Evolutionary conservation across 192 early-diverging fungal species (phyloP).

Genomic region (Haplosporangium gracile): DNA sequence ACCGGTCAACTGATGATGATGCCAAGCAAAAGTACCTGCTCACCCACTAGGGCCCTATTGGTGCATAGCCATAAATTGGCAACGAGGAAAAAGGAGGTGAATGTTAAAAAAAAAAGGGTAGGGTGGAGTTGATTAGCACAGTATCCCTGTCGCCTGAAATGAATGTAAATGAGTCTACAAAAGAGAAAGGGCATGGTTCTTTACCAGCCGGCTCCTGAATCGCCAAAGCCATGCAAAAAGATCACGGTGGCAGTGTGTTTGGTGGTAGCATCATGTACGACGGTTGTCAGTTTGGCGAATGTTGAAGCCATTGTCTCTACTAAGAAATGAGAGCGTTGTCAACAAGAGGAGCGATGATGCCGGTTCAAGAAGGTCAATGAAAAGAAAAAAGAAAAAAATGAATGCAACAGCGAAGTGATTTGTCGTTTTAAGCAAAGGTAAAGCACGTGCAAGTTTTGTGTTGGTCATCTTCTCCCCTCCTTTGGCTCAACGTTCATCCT

Average conservation of each 20-base stretch:
- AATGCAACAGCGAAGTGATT: neutral
- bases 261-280: constrained; percentile 53
- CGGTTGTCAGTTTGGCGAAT: constrained; percentile 42
- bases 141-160: neutral
- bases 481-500: constrained; percentile 2
- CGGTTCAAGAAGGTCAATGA: neutral
- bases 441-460: constrained; percentile 1
- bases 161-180: neutral
- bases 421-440: neutral
- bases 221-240: constrained; percentile 73
- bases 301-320: constrained; percentile 16
- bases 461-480: neutral
- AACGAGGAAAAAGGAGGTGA: neutral
- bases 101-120: neutral
- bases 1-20: neutral
- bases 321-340: neutral
- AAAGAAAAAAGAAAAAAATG: neutral
- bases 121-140: neutral
- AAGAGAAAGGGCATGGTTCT: neutral
- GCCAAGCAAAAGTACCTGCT: constrained; percentile 25
- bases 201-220: constrained; percentile 71
- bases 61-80: neutral
- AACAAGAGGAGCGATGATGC: neutral
- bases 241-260: constrained; percentile 71
- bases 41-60: constrained; percentile 35